These are phyloP conservation scores for Linderniella brevidens DNA, from an alignment of 257 asterid species.

Conservation along the genomic window DNA sequence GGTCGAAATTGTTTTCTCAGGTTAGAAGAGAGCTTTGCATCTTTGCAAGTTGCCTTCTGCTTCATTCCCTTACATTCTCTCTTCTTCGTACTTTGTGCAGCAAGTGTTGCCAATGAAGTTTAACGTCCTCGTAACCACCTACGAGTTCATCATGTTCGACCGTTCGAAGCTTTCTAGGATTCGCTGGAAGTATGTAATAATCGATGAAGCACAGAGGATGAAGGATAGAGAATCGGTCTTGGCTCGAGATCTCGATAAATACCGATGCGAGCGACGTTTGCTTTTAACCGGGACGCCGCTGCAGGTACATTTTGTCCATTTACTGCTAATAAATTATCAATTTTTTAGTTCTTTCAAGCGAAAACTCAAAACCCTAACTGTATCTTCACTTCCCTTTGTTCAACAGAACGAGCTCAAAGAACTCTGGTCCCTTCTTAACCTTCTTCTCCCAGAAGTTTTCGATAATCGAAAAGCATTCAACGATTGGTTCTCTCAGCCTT, in stretches of 20 bases:
- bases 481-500: constrained; percentile 99
- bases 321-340: neutral
- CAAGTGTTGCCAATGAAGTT: constrained; percentile 89
- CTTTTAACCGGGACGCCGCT: constrained; percentile 98
- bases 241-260: constrained; percentile 99
- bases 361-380: too few relatives aligned
- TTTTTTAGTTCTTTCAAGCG: neutral
- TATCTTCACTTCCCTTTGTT: constrained; percentile 5
- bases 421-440: constrained; percentile 95
- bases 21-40: constrained; percentile 24
- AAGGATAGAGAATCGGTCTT: constrained; percentile 96
- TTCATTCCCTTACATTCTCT: constrained; percentile 7
- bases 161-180: constrained; percentile 92
- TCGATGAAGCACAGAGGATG: constrained; percentile 99
- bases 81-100: constrained; percentile 29
- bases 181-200: constrained; percentile 93
- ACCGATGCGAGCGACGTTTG: constrained; percentile 98
- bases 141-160: constrained; percentile 94
- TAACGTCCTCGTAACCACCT: constrained; percentile 96
- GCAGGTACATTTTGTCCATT: constrained; percentile 40
- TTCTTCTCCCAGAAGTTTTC: constrained; percentile 92
- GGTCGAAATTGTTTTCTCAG: constrained; percentile 82
- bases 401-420: constrained; percentile 98
- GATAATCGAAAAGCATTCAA: constrained; percentile 95
- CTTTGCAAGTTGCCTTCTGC: constrained; percentile 9